Evolutionary conservation across 441 rosid species (phyloP).

Genomic region (Aquilaria agallochum): DNA sequence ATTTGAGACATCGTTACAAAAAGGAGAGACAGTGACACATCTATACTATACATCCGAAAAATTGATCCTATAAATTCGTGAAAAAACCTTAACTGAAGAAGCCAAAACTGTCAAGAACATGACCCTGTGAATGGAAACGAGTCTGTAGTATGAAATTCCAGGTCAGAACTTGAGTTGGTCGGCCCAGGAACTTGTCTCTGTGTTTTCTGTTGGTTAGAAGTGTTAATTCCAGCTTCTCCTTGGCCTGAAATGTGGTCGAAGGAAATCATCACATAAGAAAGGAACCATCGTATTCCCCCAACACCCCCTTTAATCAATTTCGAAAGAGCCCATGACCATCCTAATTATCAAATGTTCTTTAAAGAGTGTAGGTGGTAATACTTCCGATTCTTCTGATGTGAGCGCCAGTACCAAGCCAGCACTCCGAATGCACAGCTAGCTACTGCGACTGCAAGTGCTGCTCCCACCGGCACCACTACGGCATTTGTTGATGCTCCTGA

Average conservation of each 20-base stretch:
- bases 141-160: slow-evolving; percentile 30
- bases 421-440: slow-evolving; percentile 99
- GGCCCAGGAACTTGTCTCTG: slow-evolving; percentile 24
- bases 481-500: slow-evolving; percentile 61
- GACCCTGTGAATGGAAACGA: slow-evolving; percentile 27
- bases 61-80: neutral
- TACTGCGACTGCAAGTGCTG: slow-evolving; percentile 90
- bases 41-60: too few species aligned
- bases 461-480: slow-evolving; percentile 90
- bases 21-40: too few species aligned
- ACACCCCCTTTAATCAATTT: slow-evolving; percentile 11
- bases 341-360: slow-evolving; percentile 57
- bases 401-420: slow-evolving; percentile 97
- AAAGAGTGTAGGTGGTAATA: slow-evolving; percentile 75
- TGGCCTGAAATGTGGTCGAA: slow-evolving; percentile 76
- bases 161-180: slow-evolving; percentile 27
- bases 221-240: slow-evolving; percentile 82
- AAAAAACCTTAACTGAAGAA: slow-evolving; percentile 3
- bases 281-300: slow-evolving; percentile 15
- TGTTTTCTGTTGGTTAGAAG: slow-evolving; percentile 26
- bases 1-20: too few species aligned
- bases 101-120: neutral
- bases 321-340: slow-evolving; percentile 32
- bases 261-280: slow-evolving; percentile 43
- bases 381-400: slow-evolving; percentile 96